Conservation (phyloP, 2,329 filamentous ascomycete genomes). For the Apiospora pterosperma region DNA sequence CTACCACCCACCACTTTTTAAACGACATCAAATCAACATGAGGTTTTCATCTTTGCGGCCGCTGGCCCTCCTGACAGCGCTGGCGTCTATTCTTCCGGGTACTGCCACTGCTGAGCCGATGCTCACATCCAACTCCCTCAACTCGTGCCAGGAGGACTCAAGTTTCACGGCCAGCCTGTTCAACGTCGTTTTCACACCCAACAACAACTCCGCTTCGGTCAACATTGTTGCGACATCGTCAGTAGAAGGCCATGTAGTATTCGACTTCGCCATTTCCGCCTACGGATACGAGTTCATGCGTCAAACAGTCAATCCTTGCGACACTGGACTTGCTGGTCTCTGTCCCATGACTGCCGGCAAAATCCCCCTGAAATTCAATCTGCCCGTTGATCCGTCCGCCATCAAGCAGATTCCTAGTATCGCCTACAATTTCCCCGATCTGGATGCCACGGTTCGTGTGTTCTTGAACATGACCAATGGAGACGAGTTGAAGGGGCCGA, state of each 20-base stretch:
- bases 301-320: slow-evolving; percentile 72
- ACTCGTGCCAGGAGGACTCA: slow-evolving; percentile 79
- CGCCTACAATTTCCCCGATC: slow-evolving; percentile 77
- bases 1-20: slow-evolving; percentile 5
- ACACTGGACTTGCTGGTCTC: slow-evolving; percentile 65
- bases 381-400: slow-evolving; percentile 52
- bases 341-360: slow-evolving; percentile 89
- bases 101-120: slow-evolving; percentile 57
- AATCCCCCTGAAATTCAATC: slow-evolving; percentile 70
- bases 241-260: slow-evolving; percentile 77
- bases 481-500: slow-evolving; percentile 36
- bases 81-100: slow-evolving; percentile 42
- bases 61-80: slow-evolving; percentile 41
- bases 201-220: slow-evolving; percentile 69
- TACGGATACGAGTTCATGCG: slow-evolving; percentile 77
- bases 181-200: slow-evolving; percentile 75
- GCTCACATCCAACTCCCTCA: slow-evolving; percentile 80
- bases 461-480: slow-evolving; percentile 62
- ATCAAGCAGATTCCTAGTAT: slow-evolving; percentile 68
- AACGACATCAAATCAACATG: slow-evolving; percentile 33
- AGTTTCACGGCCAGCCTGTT: slow-evolving; percentile 86
- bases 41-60: slow-evolving; percentile 43
- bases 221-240: slow-evolving; percentile 78
- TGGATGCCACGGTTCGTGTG: slow-evolving; percentile 74
- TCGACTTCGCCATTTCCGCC: slow-evolving; percentile 72